Evolutionary conservation across 345 rosid genomes (phyloP), one percentile per base, ranked within the genome.

Genomic region (Passiflora organensis): DNA sequence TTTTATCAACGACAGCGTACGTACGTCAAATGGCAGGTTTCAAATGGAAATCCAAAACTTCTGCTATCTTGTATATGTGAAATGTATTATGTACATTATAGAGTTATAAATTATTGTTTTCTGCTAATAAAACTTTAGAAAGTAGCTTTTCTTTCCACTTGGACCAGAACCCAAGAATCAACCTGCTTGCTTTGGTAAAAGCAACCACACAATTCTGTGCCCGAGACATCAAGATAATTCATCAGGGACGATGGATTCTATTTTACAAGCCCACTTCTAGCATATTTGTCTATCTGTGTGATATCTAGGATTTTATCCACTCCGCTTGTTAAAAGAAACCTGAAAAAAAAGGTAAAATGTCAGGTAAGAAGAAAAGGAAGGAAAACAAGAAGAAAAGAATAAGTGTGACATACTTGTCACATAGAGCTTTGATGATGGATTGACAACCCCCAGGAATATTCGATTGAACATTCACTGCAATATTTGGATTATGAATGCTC

Each of bases 401-500:
- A 8, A 8, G 5, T 12, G 0, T 8, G 8, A 17, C 79, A 48
- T 76, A 85, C 91, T 67, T 69, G 53, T 85, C 82, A 70, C 76
- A 63, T 1, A 88, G 78, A 51, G 50, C 51, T 67, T 64, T 76
- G 21, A 77, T 47, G 76, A 88, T 86, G 20, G 68, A 51, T 51
- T 61, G 79, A 52, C 94, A 88, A 32, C 89, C 94, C 20, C 89
- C 94, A 37, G 75, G 76, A 53, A 72, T 62, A 10, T 65, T 70
- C 16, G 98, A 84, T 60, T 88, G 95, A 77, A 91, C 63, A 62
- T 91, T 88, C 47, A 88, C 73, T 8, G 96, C 96, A 15, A 91
- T 72, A 48, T 86, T 81, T 0, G 98, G 96, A 51, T 88, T 88
- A 72, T 91, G 98, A 72, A 84, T 88, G 56, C 98, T 91, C 82